A percentile compares a stretch with the other conserved stretches of the same genome.
These are phyloP conservation scores for Flaveria floridana DNA, from an alignment of 140 eudicot species.

Conservation along the genomic window DNA sequence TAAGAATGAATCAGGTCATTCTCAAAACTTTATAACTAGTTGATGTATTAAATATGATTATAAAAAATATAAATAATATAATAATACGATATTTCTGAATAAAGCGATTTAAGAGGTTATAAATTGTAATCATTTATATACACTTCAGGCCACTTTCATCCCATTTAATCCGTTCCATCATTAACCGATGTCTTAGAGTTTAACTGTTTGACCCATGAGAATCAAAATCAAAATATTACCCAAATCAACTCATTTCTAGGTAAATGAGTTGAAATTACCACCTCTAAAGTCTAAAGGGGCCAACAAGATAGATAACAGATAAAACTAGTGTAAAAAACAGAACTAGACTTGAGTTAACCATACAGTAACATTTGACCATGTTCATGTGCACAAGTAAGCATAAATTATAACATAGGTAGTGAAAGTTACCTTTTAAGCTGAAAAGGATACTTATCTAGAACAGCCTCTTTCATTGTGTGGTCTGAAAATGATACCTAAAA, in stretches of 20 bases:
- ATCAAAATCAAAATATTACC: not conserved
- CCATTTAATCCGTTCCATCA: not conserved
- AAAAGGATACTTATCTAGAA: slow-evolving; percentile 68
- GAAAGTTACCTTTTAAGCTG: slow-evolving; percentile 64
- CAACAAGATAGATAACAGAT: slow-evolving; percentile 9
- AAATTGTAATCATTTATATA: not conserved
- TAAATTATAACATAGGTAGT: not conserved
- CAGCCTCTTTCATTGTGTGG: slow-evolving; percentile 61
- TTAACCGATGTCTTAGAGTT: not conserved
- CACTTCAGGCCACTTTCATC: not conserved
- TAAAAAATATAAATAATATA: not conserved
- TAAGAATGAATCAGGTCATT: not conserved
- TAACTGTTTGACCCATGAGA: slow-evolving; percentile 2
- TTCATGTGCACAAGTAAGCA: not conserved
- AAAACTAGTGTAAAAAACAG: not conserved
- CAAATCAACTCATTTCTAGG: slow-evolving; percentile 1
- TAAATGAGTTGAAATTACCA: not conserved
- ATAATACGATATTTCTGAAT: not conserved
- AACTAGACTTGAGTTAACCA: not conserved
- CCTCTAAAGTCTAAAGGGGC: not conserved
- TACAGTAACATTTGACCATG: not conserved
- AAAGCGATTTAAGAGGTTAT: not conserved
- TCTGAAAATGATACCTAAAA: slow-evolving; percentile 70
- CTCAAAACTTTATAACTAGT: not conserved
- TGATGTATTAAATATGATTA: not conserved